Base-by-base conservation (phyloP, 345 rosid genomes). In the Crucihimalaya himalaica region DNA sequence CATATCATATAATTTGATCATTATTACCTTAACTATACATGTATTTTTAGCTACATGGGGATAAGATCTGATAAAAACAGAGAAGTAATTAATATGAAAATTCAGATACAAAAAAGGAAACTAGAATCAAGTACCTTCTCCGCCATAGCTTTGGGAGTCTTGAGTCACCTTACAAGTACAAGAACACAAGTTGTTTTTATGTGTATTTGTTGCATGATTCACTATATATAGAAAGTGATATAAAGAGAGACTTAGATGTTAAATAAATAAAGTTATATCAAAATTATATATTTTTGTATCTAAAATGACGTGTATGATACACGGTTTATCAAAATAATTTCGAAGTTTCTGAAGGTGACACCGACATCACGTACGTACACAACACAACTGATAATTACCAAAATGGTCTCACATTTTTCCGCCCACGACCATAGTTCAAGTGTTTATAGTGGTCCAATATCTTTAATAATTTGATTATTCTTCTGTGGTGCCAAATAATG, bases 111-210 rank as follows among this genome's bases (percentile, higher is more conserved):
- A 23, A 42, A 13, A 52, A 28, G 5, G 1, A 40, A 54, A 18
- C 7, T 42, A 13, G 4, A 43, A 31, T 1, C 11, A 62, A 45
- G 71, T 14, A 65, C 77, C 77, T 73, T 73, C 50, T 73, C 66
- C 1, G 71, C 40, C 77, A 73, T 73, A 65, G 51, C 71, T 73
- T 37, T 73, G 35, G 63, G 66, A 65, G 39, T 73, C 14, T 48
- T 12, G 37, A 55, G 12, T 64, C 50, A 55, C 71, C 2, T 9
- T 35, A 67, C 48, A 51, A 57, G 6, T 60, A 45, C 34, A 60
- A 63, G 70, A 63, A 43, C 64, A 45, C 46, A 63, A 9, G 34
- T 6, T 52, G 25, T 10, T 52, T 48, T 20, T 21, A 39, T 53
- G 53, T 53, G 47, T 28, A 51, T 50, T 11, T 63, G n/a, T 40